A percentile compares a stretch with the other conserved stretches of the same genome.
Evolutionary conservation across 208 protist genomes (phyloP).

Genomic region (Leishmania tarentolae): DNA sequence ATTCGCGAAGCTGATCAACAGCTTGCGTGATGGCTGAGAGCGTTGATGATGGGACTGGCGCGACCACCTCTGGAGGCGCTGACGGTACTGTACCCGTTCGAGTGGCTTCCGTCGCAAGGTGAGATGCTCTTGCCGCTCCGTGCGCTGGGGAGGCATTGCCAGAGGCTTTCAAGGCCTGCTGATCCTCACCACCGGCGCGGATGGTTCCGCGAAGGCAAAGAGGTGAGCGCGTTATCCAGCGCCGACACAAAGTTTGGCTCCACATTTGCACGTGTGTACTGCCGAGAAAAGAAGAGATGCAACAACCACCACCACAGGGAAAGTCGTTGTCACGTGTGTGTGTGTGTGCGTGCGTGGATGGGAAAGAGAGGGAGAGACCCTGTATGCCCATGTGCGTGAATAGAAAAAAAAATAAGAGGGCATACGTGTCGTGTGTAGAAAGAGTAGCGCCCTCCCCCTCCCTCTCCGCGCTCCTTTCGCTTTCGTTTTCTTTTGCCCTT

Average conservation of each 20-base stretch:
- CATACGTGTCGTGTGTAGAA: neutral
- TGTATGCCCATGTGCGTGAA: neutral
- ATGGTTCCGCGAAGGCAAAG: constrained; percentile 1
- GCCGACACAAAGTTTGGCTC: neutral
- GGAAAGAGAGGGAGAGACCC: neutral
- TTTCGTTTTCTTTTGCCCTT: neutral
- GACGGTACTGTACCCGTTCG: neutral
- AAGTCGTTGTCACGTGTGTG: neutral
- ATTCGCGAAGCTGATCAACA: constrained; percentile 32
- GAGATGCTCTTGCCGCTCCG: neutral
- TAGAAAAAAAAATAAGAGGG: neutral
- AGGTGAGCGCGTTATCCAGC: constrained; percentile 8
- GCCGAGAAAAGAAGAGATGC: neutral
- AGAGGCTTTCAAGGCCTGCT: neutral
- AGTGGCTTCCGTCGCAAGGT: neutral
- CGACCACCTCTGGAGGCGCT: neutral
- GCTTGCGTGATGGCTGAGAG: constrained; percentile 4
- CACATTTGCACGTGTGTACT: constrained; percentile 11
- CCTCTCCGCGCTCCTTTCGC: neutral
- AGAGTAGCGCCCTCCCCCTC: neutral
- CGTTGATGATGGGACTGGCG: neutral
- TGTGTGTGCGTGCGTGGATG: neutral
- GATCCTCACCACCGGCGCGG: neutral
- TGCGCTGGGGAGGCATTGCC: neutral
- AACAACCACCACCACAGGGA: neutral